Conservation (phyloP, 2,329 filamentous ascomycete species). For the Colletotrichum salicis region DNA sequence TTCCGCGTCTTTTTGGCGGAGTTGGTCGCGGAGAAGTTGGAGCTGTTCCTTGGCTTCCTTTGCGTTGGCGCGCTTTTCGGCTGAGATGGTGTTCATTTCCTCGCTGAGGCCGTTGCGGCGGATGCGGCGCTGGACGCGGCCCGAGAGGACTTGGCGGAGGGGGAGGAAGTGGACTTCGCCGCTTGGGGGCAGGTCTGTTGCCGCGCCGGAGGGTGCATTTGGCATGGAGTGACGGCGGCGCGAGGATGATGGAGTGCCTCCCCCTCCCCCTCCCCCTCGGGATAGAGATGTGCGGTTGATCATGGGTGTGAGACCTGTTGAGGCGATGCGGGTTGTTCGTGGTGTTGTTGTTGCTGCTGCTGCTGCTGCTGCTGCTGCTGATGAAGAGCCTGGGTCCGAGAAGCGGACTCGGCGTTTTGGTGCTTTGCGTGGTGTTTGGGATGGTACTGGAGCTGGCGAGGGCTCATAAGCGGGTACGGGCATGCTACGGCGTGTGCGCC, state of each 20-base stretch:
- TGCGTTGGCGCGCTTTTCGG: constrained; percentile 55
- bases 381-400: constrained; percentile 61
- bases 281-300: constrained; percentile 62
- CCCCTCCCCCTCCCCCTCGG: not conserved
- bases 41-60: constrained; percentile 58
- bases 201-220: constrained; percentile 34
- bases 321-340: constrained; percentile 35
- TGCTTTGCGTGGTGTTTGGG: constrained; percentile 29
- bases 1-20: constrained; percentile 62
- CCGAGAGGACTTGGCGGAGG: constrained; percentile 66
- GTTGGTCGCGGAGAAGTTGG: constrained; percentile 56
- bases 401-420: constrained; percentile 65
- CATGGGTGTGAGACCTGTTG: constrained; percentile 68
- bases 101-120: constrained; percentile 67
- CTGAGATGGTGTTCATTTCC: constrained; percentile 64
- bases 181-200: constrained; percentile 40
- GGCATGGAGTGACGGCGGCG: constrained; percentile 57
- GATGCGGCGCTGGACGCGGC: constrained; percentile 66
- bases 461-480: not conserved
- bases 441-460: not conserved
- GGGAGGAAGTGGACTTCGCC: constrained; percentile 58
- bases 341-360: constrained; percentile 9
- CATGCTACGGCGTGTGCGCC: constrained; percentile 60
- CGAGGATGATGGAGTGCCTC: constrained; percentile 42
- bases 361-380: too few relatives aligned